phyloP scores from a whole-genome alignment of 2,329 filamentous ascomycete species.

The Ophidiomyces ophidiicola region DNA sequence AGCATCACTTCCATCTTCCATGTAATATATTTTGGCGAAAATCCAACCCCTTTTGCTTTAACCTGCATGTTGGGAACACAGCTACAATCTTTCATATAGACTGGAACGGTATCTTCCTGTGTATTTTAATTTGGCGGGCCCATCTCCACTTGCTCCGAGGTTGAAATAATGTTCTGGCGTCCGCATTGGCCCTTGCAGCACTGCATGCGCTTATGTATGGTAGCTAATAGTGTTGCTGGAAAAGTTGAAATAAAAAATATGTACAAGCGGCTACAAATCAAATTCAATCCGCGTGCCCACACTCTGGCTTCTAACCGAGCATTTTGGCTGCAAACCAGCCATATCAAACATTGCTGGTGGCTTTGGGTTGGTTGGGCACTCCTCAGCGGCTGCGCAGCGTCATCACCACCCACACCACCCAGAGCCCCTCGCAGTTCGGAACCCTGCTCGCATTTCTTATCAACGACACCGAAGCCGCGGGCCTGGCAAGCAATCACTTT shows the following conservation, averaged over 20 bases:
- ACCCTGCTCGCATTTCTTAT: slow-evolving; percentile 1
- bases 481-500: too few relatives aligned
- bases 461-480: slow-evolving; percentile 3
- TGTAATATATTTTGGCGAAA: slow-evolving; percentile 7
- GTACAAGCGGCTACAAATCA: too few relatives aligned
- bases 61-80: slow-evolving; percentile 7
- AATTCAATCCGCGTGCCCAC: too few relatives aligned
- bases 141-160: slow-evolving; percentile 11
- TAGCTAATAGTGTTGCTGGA: too few relatives aligned
- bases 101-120: background rate
- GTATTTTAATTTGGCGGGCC: slow-evolving; percentile 7
- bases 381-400: too few relatives aligned
- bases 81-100: slow-evolving; percentile 1
- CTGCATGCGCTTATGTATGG: slow-evolving; percentile 9
- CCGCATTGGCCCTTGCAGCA: slow-evolving; percentile 9
- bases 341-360: too few relatives aligned
- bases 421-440: slow-evolving; percentile 10
- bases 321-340: too few relatives aligned
- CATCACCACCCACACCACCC: background rate
- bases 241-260: too few relatives aligned
- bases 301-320: too few relatives aligned
- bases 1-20: slow-evolving; percentile 7
- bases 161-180: slow-evolving; percentile 10
- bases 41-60: background rate
- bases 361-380: too few relatives aligned